A percentile compares a stretch with the other conserved stretches of the same genome.
Conservation (phyloP, 352 stramenopile genomes). For the Phytopythium montanum region DNA sequence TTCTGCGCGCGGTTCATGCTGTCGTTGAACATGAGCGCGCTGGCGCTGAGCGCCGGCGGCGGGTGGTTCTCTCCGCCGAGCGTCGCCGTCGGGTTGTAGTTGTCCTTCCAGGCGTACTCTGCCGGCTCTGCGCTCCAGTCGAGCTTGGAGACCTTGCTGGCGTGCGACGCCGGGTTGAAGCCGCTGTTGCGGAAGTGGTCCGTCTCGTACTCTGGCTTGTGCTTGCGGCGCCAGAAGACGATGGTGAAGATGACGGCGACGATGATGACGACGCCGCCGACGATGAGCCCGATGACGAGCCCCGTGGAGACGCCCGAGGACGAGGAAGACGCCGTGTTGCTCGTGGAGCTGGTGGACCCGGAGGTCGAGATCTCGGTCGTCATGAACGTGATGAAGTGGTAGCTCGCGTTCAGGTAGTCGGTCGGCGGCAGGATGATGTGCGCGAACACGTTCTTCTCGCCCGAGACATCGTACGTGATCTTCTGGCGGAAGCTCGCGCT, state of each 20-base stretch:
- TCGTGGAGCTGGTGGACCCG: slow-evolving; percentile 10
- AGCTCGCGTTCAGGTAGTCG: slow-evolving; percentile 53
- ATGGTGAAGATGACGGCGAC: slow-evolving; percentile 40
- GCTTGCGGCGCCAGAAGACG: slow-evolving; percentile 58
- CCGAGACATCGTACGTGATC: slow-evolving; percentile 36
- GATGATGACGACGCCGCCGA: slow-evolving; percentile 43
- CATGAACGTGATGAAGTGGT: slow-evolving; percentile 78
- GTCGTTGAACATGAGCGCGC: slow-evolving; percentile 63
- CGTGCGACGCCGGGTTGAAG: slow-evolving; percentile 44
- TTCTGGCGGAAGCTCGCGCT: slow-evolving; percentile 58
- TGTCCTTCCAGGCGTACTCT: slow-evolving; percentile 38
- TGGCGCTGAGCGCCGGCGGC: slow-evolving; percentile 50
- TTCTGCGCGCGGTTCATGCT: slow-evolving; percentile 48
- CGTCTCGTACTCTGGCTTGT: slow-evolving; percentile 25
- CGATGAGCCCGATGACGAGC: slow-evolving; percentile 36
- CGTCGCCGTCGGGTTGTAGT: slow-evolving; percentile 23
- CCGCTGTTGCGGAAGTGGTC: slow-evolving; percentile 61
- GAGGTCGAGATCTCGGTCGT: slow-evolving; percentile 32
- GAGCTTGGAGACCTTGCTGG: slow-evolving; percentile 48
- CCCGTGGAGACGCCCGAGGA: slow-evolving; percentile 36
- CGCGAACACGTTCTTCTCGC: slow-evolving; percentile 73
- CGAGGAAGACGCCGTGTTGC: slow-evolving; percentile 8
- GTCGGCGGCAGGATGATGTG: slow-evolving; percentile 65
- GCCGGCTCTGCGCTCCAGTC: slow-evolving; percentile 63
- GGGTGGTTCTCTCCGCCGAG: slow-evolving; percentile 32